A percentile compares a stretch with the other conserved stretches of the same genome.
Evolutionary conservation across 73 alveolate species (phyloP).

Genomic region (Paramecium bursaria): DNA sequence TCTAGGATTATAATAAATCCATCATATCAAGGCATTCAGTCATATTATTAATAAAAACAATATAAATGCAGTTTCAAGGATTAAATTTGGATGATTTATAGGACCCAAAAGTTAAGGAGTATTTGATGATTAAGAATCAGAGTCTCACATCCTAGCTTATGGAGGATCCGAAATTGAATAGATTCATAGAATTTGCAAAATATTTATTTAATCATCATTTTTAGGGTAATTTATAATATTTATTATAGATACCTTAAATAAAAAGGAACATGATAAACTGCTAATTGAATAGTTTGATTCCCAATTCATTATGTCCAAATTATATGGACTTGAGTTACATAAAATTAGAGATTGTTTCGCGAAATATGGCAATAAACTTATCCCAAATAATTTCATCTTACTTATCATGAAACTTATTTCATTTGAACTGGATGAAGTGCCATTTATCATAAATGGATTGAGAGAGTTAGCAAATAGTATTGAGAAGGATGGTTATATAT

Average conservation of each 20-base stretch:
- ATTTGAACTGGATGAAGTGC: conserved; percentile 41
- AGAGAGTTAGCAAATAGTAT: conserved; percentile 53
- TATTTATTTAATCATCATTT: conserved; percentile 52
- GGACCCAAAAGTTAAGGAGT: conserved; percentile 31
- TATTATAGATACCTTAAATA: conserved; percentile 14
- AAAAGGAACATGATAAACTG: conserved; percentile 13
- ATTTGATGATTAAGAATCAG: conserved; percentile 39
- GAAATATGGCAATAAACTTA: conserved; percentile 50
- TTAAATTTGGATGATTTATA: conserved; percentile 14
- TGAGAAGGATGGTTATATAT: background rate
- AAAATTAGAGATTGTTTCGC: conserved; percentile 38
- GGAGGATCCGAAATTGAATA: conserved; percentile 57
- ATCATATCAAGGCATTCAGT: too few relatives aligned
- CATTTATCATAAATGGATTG: conserved; percentile 47
- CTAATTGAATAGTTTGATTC: conserved; percentile 32
- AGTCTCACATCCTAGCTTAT: background rate
- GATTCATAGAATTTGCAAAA: conserved; percentile 41
- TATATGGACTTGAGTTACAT: conserved; percentile 50
- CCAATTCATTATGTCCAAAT: conserved; percentile 27
- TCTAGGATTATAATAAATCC: too few relatives aligned
- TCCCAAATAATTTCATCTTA: conserved; percentile 12
- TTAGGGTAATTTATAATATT: background rate
- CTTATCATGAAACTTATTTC: conserved; percentile 24
- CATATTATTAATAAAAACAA: too few relatives aligned
- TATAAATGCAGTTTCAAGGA: conserved; percentile 34